A percentile compares a stretch with the other conserved stretches of the same genome.
Evolutionary conservation across 2,329 filamentous ascomycete species (phyloP).

Genomic region (Metarhizium guizhouense): DNA sequence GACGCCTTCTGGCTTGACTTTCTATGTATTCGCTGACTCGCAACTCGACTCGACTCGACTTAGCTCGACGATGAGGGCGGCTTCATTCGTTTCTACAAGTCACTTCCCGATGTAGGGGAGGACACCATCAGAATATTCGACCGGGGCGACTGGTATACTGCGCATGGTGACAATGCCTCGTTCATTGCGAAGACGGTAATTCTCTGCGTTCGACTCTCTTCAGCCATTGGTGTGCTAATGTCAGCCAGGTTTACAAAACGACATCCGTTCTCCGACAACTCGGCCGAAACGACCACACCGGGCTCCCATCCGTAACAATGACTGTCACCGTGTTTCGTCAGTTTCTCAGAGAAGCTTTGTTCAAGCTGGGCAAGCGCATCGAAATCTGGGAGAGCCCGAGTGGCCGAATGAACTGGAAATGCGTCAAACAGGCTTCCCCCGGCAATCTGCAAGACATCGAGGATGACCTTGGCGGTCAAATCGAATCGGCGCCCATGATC

Average conservation of each 20-base stretch:
- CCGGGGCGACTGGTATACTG: constrained; percentile 88
- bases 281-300: constrained; percentile 73
- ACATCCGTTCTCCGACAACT: constrained; percentile 90
- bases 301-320: constrained; percentile 88
- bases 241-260: constrained; percentile 80
- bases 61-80: constrained; percentile 93
- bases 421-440: constrained; percentile 84
- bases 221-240: not conserved
- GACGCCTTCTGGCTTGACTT: not conserved
- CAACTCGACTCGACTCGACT: not conserved
- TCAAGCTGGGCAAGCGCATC: constrained; percentile 80
- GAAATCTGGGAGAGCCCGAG: constrained; percentile 78
- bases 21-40: not conserved
- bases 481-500: constrained; percentile 89
- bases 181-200: constrained; percentile 70
- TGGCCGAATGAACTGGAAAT: constrained; percentile 83
- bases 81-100: constrained; percentile 94
- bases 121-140: constrained; percentile 88
- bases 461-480: constrained; percentile 79
- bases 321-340: constrained; percentile 91
- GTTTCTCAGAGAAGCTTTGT: constrained; percentile 88
- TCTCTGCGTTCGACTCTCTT: constrained; percentile 12
- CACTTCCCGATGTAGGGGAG: constrained; percentile 60
- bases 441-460: constrained; percentile 96
- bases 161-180: constrained; percentile 77